Percentiles rank a stretch among this genome's conserved stretches.
Conservation (phyloP, 768 basidiomycete species). For the Mycena haematopus region DNA sequence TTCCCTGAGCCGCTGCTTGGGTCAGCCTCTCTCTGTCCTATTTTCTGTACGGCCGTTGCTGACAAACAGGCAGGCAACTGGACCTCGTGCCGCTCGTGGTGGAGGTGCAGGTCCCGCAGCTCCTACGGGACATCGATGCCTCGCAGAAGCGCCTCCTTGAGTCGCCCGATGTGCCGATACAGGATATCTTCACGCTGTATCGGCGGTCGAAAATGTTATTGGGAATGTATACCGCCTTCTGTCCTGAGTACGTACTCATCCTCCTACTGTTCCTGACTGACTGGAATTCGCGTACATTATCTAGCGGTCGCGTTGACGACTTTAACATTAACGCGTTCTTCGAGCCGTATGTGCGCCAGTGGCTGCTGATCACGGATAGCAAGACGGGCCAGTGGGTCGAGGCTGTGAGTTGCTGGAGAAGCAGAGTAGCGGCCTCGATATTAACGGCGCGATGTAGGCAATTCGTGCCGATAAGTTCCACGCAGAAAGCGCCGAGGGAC, state of each 20-base stretch:
- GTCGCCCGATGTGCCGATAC: conserved; percentile 85
- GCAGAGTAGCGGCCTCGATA: too few species aligned
- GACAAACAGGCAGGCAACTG: not conserved
- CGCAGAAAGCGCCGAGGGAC: conserved; percentile 78
- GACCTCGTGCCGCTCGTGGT: conserved; percentile 71
- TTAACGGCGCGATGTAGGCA: too few species aligned
- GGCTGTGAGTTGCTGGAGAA: conserved; percentile 63
- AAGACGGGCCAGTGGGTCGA: conserved; percentile 96
- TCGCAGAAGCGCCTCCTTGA: conserved; percentile 79
- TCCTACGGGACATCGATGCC: conserved; percentile 68
- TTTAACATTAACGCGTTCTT: conserved; percentile 84
- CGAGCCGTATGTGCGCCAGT: conserved; percentile 85
- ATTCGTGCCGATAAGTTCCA: conserved; percentile 87
- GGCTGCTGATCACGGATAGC: conserved; percentile 84
- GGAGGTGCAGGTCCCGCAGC: conserved; percentile 70
- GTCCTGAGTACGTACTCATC: conserved; percentile 63
- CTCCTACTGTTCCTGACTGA: not conserved
- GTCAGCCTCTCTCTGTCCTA: conserved; percentile 47
- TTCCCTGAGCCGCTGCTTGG: conserved; percentile 85
- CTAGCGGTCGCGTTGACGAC: conserved; percentile 55
- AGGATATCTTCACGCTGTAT: conserved; percentile 89
- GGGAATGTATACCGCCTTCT: conserved; percentile 83
- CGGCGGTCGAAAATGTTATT: conserved; percentile 76
- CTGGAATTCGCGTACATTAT: too few species aligned
- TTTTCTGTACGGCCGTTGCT: not conserved